These are phyloP conservation scores for Tieghemiomyces parasiticus DNA, from an alignment of 192 early-diverging fungal genomes.

Conservation along the genomic window DNA sequence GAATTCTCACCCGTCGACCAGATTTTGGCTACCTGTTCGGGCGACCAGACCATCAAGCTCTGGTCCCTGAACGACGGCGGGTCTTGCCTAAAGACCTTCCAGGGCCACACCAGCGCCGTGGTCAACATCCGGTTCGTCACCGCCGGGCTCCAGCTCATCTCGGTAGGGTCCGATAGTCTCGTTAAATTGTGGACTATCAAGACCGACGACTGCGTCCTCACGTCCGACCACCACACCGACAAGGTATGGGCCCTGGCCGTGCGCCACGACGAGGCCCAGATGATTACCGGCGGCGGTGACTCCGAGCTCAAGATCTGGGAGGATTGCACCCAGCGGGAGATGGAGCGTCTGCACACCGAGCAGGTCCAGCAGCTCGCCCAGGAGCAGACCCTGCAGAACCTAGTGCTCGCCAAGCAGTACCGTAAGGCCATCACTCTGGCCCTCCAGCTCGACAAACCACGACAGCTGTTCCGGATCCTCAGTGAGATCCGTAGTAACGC, in stretches of 20 bases:
- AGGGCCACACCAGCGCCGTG: slow-evolving; percentile 96
- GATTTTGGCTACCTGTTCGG: slow-evolving; percentile 77
- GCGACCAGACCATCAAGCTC: slow-evolving; percentile 88
- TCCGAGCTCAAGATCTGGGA: slow-evolving; percentile 85
- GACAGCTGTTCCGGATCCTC: slow-evolving; percentile 61
- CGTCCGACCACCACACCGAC: slow-evolving; percentile 88
- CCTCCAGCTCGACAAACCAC: slow-evolving; percentile 79
- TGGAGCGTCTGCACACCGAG: slow-evolving; percentile 54
- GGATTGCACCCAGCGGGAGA: slow-evolving; percentile 75
- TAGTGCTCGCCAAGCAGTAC: slow-evolving; percentile 75
- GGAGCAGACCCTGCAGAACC: slow-evolving; percentile 87
- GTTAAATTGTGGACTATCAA: slow-evolving; percentile 95
- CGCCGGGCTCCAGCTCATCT: slow-evolving; percentile 75
- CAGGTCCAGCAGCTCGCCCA: slow-evolving; percentile 48
- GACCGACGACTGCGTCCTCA: slow-evolving; percentile 73
- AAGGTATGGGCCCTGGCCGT: slow-evolving; percentile 88
- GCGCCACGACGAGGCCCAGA: slow-evolving; percentile 43
- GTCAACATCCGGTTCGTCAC: slow-evolving; percentile 74
- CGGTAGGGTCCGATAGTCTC: slow-evolving; percentile 80
- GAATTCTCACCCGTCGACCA: slow-evolving; percentile 92
- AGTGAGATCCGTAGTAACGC: slow-evolving; percentile 31
- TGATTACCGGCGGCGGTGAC: slow-evolving; percentile 87
- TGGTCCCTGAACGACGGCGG: slow-evolving; percentile 84
- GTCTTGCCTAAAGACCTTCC: slow-evolving; percentile 88
- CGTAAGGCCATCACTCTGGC: slow-evolving; percentile 80